A percentile compares a stretch with the other conserved stretches of the same genome.
phyloP scores from a whole-genome alignment of 2,329 filamentous ascomycete species.

The Ophiostoma montium region DNA sequence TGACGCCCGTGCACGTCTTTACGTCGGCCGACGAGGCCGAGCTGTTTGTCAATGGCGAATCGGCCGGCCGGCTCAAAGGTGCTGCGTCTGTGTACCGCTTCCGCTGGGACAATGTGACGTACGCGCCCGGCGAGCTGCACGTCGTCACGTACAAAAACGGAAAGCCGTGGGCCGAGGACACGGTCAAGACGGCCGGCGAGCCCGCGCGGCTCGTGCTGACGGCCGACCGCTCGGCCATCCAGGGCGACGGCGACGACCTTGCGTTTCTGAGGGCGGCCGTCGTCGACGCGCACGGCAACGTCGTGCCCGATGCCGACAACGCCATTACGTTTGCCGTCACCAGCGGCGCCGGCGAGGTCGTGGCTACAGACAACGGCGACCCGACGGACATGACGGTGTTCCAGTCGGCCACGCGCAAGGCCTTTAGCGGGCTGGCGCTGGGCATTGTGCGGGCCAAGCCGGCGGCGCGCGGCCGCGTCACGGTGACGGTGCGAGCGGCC shows the following conservation, averaged over 20 bases:
- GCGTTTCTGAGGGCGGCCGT: slow-evolving; percentile 32
- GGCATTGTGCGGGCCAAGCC: slow-evolving; percentile 23
- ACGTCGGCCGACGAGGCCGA: slow-evolving; percentile 37
- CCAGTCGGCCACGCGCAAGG: slow-evolving; percentile 24
- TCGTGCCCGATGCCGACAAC: slow-evolving; percentile 29
- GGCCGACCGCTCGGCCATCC: slow-evolving; percentile 24
- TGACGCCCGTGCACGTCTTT: slow-evolving; percentile 41
- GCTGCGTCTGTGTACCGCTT: slow-evolving; percentile 30
- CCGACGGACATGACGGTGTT: slow-evolving; percentile 30
- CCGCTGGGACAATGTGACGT: slow-evolving; percentile 37
- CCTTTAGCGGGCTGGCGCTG: slow-evolving; percentile 27
- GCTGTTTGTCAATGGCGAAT: slow-evolving; percentile 37
- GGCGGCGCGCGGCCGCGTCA: slow-evolving; percentile 10
- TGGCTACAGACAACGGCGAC: slow-evolving; percentile 38
- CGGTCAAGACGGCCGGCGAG: slow-evolving; percentile 26
- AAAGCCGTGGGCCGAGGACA: slow-evolving; percentile 29
- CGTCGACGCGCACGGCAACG: slow-evolving; percentile 27
- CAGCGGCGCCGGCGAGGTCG: slow-evolving; percentile 30
- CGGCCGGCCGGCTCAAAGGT: slow-evolving; percentile 25
- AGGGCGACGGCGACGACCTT: slow-evolving; percentile 29
- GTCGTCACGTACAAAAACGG: slow-evolving; percentile 36
- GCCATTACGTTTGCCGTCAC: slow-evolving; percentile 28
- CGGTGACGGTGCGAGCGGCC: slow-evolving; percentile 10
- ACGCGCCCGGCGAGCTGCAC: slow-evolving; percentile 30
- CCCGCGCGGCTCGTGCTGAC: slow-evolving; percentile 24